These are phyloP conservation scores for Nephelium lappaceum DNA, from an alignment of 345 rosid species.

Conservation along the genomic window DNA sequence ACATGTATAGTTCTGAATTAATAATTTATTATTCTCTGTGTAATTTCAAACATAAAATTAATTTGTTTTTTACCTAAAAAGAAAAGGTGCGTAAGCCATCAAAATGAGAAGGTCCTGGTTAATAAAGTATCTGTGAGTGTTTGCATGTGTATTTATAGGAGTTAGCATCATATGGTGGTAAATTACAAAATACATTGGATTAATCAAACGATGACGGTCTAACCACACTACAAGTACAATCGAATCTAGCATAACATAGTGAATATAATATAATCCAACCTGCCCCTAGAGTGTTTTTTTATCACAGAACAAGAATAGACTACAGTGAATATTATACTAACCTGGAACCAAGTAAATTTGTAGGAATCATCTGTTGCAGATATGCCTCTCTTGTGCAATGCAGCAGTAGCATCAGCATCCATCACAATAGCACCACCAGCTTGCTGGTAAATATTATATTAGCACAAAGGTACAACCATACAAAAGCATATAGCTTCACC, in stretches of 20 bases:
- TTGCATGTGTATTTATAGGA: not conserved
- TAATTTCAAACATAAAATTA: not conserved
- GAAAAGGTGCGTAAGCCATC: not conserved
- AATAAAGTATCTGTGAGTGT: too few relatives aligned
- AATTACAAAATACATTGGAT: not conserved
- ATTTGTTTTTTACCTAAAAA: not conserved
- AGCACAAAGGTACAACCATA: constrained; percentile 26
- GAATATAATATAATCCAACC: not conserved
- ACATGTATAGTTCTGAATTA: not conserved
- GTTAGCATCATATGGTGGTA: not conserved
- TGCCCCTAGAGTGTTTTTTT: not conserved
- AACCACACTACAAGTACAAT: not conserved
- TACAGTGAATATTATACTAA: constrained; percentile 16
- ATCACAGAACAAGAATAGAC: not conserved
- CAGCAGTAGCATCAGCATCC: constrained; percentile 95
- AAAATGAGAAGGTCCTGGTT: not conserved
- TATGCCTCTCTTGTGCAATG: constrained; percentile 73
- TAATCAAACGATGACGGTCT: not conserved
- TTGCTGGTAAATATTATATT: constrained; percentile 54
- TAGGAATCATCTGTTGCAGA: constrained; percentile 72
- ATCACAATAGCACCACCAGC: constrained; percentile 81
- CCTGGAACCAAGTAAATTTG: constrained; percentile 80
- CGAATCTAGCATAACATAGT: not conserved
- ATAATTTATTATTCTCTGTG: not conserved
- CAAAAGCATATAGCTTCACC: not conserved